A percentile compares a stretch with the other conserved stretches of the same genome.
Evolutionary conservation across 257 asterid species (phyloP).

Genomic region (Solanum ossicruentum): DNA sequence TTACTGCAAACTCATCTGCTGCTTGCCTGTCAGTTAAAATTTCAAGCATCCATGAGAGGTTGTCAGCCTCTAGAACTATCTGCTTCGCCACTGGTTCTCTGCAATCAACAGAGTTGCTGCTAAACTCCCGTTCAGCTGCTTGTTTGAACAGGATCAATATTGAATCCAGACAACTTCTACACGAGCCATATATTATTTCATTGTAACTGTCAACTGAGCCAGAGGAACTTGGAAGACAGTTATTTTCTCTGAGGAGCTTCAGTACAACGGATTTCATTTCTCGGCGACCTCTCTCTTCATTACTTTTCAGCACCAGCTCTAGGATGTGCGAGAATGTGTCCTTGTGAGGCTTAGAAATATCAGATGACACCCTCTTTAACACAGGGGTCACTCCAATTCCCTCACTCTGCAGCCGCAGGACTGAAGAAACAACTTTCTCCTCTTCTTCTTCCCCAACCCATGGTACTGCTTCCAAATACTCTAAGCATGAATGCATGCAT

Average conservation of each 20-base stretch:
- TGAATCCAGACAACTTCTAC: slow-evolving; percentile 48
- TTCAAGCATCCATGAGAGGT: slow-evolving; percentile 77
- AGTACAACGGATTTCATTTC: slow-evolving; percentile 78
- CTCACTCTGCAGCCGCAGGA: slow-evolving; percentile 49
- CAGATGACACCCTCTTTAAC: slow-evolving; percentile 65
- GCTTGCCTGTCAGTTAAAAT: slow-evolving; percentile 54
- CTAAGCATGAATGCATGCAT: slow-evolving; percentile 70
- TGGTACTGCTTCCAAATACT: slow-evolving; percentile 93
- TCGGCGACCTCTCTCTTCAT: slow-evolving; percentile 76
- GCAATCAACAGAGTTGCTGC: slow-evolving; percentile 1
- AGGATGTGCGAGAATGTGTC: slow-evolving; percentile 71
- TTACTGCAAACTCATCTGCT: slow-evolving; percentile 61
- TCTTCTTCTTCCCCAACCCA: slow-evolving; percentile 99
- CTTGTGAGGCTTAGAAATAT: slow-evolving; percentile 32
- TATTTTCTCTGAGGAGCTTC: slow-evolving; percentile 66
- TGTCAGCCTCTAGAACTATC: slow-evolving; percentile 58
- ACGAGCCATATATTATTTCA: slow-evolving; percentile 43
- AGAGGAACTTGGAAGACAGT: slow-evolving; percentile 39
- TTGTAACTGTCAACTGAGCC: slow-evolving; percentile 44
- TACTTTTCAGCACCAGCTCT: slow-evolving; percentile 71
- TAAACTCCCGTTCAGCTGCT: slow-evolving; percentile 44
- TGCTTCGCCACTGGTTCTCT: slow-evolving; percentile 33
- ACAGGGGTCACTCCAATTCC: slow-evolving; percentile 63
- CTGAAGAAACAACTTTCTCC: slow-evolving; percentile 65
- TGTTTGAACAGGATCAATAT: slow-evolving; percentile 48